Evolutionary conservation across 352 stramenopile genomes (phyloP).

Genomic region (Phytophthora colocasiae): DNA sequence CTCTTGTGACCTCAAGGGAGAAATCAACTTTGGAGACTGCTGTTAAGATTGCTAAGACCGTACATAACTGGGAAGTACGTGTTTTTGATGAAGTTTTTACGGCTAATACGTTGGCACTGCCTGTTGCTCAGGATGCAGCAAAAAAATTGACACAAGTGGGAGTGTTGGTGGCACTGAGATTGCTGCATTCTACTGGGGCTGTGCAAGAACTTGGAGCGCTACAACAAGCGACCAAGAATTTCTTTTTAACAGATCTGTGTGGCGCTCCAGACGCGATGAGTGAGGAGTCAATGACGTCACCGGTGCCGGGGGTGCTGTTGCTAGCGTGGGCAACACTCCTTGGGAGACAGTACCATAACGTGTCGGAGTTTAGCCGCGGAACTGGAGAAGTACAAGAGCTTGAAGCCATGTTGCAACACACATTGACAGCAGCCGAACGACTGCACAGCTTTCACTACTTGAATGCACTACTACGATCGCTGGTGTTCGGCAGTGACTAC

Average conservation of each 20-base stretch:
- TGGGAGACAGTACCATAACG: constrained; percentile 46
- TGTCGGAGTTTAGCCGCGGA: constrained; percentile 11
- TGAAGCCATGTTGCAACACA: constrained; percentile 50
- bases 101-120: constrained; percentile 27
- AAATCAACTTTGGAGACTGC: constrained; percentile 40
- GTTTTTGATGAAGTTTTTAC: constrained; percentile 46
- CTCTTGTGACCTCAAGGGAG: constrained; percentile 50
- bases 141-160: constrained; percentile 43
- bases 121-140: constrained; percentile 25
- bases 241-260: constrained; percentile 44
- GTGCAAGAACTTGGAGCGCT: constrained; percentile 26
- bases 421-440: constrained; percentile 48
- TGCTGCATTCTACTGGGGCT: constrained; percentile 38
- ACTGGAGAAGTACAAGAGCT: constrained; percentile 34
- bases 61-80: constrained; percentile 43
- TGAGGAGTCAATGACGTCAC: constrained; percentile 25
- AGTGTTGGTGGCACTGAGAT: constrained; percentile 38
- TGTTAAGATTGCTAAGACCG: constrained; percentile 43
- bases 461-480: constrained; percentile 49
- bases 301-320: constrained; percentile 52
- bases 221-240: constrained; percentile 30
- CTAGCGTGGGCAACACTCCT: constrained; percentile 63
- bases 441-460: constrained; percentile 65
- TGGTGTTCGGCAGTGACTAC: constrained; percentile 47
- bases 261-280: constrained; percentile 6